Evolutionary conservation across 495 filamentous ascomycete species (phyloP).

Genomic region (Aspergillus saccharolyticus): DNA sequence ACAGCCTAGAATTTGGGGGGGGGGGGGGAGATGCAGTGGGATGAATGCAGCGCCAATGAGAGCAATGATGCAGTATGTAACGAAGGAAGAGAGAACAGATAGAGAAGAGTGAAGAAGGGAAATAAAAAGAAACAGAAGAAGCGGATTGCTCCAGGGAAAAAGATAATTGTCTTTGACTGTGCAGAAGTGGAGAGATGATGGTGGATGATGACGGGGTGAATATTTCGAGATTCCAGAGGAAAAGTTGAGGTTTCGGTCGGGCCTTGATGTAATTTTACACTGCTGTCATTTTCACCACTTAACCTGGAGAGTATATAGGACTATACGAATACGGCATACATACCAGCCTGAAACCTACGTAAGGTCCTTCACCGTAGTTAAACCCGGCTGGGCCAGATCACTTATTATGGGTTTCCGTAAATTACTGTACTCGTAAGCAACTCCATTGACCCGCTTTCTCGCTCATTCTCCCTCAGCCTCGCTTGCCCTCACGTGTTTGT

Average conservation of each 20-base stretch:
- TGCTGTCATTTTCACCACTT: not conserved
- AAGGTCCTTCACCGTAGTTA: too few relatives aligned
- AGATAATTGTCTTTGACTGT: too few relatives aligned
- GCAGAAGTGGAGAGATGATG: too few relatives aligned
- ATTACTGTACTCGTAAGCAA: too few relatives aligned
- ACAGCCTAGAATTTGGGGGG: conserved; percentile 1
- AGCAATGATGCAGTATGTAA: not conserved
- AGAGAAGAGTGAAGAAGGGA: conserved; percentile 5
- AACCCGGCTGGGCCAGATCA: too few relatives aligned
- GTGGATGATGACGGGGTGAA: not conserved
- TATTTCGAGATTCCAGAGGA: not conserved
- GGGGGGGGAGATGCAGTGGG: not conserved
- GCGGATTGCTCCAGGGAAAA: too few relatives aligned
- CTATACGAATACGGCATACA: not conserved
- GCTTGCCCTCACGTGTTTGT: conserved; percentile 20
- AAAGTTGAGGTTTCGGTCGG: too few relatives aligned
- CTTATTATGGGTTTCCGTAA: too few relatives aligned
- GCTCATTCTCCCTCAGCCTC: not conserved
- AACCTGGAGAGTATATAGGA: too few relatives aligned
- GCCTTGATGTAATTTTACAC: conserved; percentile 22
- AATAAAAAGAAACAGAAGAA: conserved; percentile 8
- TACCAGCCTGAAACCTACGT: conserved; percentile 11
- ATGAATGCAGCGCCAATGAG: not conserved
- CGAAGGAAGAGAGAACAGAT: conserved; percentile 1
- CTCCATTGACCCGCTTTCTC: not conserved